Conservation (phyloP, 768 basidiomycete species). For the Macrolepiota dolichaula region DNA sequence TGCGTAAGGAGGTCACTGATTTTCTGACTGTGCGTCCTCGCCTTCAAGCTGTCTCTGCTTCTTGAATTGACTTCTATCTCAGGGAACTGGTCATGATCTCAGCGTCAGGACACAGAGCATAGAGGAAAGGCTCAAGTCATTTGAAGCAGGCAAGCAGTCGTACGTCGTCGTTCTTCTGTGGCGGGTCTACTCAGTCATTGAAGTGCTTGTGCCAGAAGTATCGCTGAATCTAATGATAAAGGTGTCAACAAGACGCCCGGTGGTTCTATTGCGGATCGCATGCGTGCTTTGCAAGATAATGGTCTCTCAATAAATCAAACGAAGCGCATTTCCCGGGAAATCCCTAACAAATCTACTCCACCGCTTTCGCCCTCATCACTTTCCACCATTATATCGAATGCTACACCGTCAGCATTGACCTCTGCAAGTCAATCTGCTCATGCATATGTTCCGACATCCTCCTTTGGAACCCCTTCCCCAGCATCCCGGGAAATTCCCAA, state of each 20-base stretch:
- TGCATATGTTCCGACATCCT: constrained; percentile 64
- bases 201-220: constrained; percentile 7
- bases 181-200: constrained; percentile 4
- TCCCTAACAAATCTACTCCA: constrained; percentile 37
- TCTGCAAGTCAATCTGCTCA: constrained; percentile 49
- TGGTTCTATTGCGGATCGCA: constrained; percentile 78
- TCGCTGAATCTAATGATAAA: constrained; percentile 26
- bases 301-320: constrained; percentile 60
- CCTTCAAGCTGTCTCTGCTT: constrained; percentile 11
- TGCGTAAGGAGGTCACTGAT: constrained; percentile 61
- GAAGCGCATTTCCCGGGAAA: constrained; percentile 59
- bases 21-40: constrained; percentile 56
- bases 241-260: constrained; percentile 41
- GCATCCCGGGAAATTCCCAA: too few species aligned
- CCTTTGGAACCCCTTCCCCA: constrained; percentile 75
- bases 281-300: constrained; percentile 68
- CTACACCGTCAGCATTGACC: constrained; percentile 29
- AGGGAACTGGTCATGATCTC: constrained; percentile 40
- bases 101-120: constrained; percentile 31
- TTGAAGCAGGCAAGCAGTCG: constrained; percentile 34
- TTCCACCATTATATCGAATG: constrained; percentile 21
- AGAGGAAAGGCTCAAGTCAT: constrained; percentile 43
- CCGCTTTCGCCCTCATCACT: constrained; percentile 37
- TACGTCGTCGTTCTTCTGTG: constrained; percentile 17
- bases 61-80: constrained; percentile 3